phyloP scores from a whole-genome alignment of 495 filamentous ascomycete species.

The Extremus antarcticus region DNA sequence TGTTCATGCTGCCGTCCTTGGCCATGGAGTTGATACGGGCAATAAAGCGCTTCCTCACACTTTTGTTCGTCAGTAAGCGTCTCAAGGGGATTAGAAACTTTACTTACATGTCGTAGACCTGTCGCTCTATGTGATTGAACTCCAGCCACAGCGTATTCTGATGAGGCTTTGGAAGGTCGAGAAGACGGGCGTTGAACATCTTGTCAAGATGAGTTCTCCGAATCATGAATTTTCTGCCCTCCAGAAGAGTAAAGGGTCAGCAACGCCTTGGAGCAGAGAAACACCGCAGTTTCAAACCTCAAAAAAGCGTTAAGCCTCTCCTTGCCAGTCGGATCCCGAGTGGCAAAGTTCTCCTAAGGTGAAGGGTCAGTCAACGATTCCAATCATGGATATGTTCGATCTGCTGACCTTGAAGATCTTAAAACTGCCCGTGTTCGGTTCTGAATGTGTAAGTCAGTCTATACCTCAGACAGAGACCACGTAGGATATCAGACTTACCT shows the following conservation, averaged over 20 bases:
- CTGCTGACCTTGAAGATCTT: slow-evolving; percentile 41
- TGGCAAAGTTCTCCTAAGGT: slow-evolving; percentile 39
- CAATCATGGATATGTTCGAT: no score
- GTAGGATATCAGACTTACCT: no score
- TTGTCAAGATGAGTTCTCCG: slow-evolving; percentile 41
- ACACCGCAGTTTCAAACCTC: no score
- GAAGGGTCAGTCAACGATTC: no score
- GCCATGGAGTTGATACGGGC: slow-evolving; percentile 31
- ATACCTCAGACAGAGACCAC: no score
- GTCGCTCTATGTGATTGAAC: slow-evolving; percentile 39
- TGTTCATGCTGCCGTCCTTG: slow-evolving; percentile 18
- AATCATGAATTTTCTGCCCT: slow-evolving; percentile 42
- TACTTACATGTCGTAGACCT: slow-evolving; percentile 41
- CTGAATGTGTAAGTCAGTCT: no score
- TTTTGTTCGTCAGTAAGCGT: no score
- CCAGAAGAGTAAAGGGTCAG: no score
- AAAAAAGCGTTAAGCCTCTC: slow-evolving; percentile 31
- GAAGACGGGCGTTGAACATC: slow-evolving; percentile 44
- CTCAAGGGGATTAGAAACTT: no score
- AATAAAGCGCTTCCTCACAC: slow-evolving; percentile 30
- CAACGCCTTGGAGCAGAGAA: no score
- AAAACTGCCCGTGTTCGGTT: slow-evolving; percentile 34
- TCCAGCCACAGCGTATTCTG: slow-evolving; percentile 30
- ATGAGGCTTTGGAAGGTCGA: slow-evolving; percentile 40
- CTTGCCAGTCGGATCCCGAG: slow-evolving; percentile 25